These are phyloP conservation scores for Acacia melanoxylon DNA, from an alignment of 306 rosid species.

Conservation along the genomic window DNA sequence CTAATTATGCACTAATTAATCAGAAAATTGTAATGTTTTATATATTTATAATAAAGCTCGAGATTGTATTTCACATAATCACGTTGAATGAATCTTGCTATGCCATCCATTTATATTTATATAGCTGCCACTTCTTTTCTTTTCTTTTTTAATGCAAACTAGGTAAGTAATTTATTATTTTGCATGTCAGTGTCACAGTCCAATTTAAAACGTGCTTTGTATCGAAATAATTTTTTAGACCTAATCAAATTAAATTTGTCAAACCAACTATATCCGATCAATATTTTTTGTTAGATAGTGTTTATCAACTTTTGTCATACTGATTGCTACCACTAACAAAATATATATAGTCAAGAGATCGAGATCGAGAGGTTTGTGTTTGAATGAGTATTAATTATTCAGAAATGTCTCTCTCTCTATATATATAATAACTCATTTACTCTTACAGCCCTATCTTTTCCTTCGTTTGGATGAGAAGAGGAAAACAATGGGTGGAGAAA, in stretches of 20 bases:
- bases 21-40: neutral
- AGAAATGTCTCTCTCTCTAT: neutral
- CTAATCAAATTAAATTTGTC: neutral
- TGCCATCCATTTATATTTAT: neutral
- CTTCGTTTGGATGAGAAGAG: too few relatives aligned
- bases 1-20: neutral
- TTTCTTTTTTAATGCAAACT: neutral
- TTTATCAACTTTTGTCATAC: neutral
- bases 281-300: neutral
- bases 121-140: neutral
- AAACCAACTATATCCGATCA: neutral
- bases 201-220: neutral
- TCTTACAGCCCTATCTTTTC: too few relatives aligned
- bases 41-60: neutral
- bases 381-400: neutral
- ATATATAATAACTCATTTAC: neutral
- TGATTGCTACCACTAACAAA: neutral
- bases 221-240: neutral
- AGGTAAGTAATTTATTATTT: neutral
- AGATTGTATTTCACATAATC: neutral
- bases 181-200: neutral
- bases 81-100: neutral
- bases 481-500: too few relatives aligned
- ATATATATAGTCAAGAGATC: neutral
- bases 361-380: neutral